phyloP scores from a whole-genome alignment of 1,284 basidiomycete species.

The Cystobasidium pallidum region DNA sequence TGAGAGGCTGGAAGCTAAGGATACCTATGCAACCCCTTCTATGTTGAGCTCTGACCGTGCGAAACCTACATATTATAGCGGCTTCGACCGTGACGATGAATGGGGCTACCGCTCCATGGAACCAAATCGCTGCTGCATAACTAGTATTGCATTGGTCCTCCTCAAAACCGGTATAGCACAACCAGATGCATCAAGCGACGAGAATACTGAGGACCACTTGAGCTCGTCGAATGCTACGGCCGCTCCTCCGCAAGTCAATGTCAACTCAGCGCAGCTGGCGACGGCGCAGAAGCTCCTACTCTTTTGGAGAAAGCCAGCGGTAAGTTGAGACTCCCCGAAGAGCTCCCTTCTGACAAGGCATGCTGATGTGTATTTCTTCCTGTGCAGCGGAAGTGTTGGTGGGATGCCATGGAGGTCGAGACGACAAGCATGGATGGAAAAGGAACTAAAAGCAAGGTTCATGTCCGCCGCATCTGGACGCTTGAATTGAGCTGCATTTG shows the following conservation, averaged over 20 bases:
- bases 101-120: constrained; percentile 98
- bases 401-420: constrained; percentile 94
- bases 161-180: constrained; percentile 96
- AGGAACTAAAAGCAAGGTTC: constrained; percentile 73
- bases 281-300: constrained; percentile 96
- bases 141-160: constrained; percentile 93
- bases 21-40: neutral
- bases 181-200: constrained; percentile 52
- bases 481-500: constrained; percentile 67
- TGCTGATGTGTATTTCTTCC: neutral
- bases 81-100: constrained; percentile 91
- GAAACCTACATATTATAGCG: constrained; percentile 63
- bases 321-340: constrained; percentile 61
- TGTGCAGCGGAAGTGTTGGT: constrained; percentile 94
- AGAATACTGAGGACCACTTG: constrained; percentile 26
- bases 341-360: neutral
- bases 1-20: constrained; percentile 57
- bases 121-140: constrained; percentile 93
- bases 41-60: no score
- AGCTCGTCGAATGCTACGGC: neutral
- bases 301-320: constrained; percentile 99
- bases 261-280: constrained; percentile 90
- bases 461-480: constrained; percentile 98
- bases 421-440: constrained; percentile 64
- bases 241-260: constrained; percentile 61